Conservation (phyloP, 1,284 basidiomycete species). For the Bothia castanella region DNA sequence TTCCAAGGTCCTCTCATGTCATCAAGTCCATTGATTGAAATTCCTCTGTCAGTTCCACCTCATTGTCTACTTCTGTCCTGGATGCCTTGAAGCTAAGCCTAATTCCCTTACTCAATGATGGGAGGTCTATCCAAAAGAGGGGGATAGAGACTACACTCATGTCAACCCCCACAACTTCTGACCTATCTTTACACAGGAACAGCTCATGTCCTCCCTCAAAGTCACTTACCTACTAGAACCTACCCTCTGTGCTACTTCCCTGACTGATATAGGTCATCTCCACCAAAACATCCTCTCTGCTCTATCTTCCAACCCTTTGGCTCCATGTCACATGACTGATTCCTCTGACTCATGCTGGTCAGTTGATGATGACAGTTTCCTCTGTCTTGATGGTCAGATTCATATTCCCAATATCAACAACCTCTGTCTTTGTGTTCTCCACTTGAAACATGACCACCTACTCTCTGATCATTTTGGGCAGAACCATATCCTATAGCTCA, state of each 20-base stretch:
- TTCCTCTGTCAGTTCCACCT: too few relatives aligned
- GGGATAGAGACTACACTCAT: conserved; percentile 7
- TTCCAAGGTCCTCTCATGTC: too few relatives aligned
- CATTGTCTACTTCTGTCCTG: too few relatives aligned
- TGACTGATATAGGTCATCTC: not conserved
- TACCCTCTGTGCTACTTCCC: not conserved
- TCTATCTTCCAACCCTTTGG: not conserved
- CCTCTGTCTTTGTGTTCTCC: too few relatives aligned
- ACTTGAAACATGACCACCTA: too few relatives aligned
- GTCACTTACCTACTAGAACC: not conserved
- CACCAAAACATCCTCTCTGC: conserved; percentile 1
- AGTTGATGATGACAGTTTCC: not conserved
- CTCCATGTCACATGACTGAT: not conserved
- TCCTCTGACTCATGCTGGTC: not conserved
- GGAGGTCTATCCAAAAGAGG: too few relatives aligned
- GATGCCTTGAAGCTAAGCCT: too few relatives aligned
- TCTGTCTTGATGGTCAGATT: not conserved
- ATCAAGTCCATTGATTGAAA: too few relatives aligned
- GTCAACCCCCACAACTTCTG: conserved; percentile 15
- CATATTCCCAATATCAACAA: not conserved
- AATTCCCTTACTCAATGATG: too few relatives aligned
- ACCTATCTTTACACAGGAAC: not conserved
- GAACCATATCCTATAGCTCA: too few relatives aligned
- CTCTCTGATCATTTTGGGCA: too few relatives aligned
- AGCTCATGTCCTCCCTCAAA: not conserved